A percentile compares a stretch with the other conserved stretches of the same genome.
These are phyloP conservation scores for Dipodascus geniculatus DNA, from an alignment of 805 yeast genomes.

Conservation along the genomic window DNA sequence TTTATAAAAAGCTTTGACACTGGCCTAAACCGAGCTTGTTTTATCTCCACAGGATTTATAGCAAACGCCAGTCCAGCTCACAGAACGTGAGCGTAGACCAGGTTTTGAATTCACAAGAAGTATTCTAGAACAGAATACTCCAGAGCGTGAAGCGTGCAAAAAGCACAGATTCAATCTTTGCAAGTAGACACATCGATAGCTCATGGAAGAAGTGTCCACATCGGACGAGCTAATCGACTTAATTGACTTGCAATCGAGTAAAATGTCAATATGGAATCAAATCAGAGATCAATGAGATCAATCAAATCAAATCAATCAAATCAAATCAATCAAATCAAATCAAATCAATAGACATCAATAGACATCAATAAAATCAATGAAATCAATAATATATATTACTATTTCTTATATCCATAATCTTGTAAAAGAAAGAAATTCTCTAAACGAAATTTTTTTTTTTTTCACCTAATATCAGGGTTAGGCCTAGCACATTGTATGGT, in stretches of 20 bases:
- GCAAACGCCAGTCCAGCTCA: no score
- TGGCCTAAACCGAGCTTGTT: no score
- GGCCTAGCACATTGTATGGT: background rate
- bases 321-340: no score
- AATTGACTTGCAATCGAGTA: background rate
- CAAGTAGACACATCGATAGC: conserved; percentile 1
- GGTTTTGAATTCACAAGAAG: no score
- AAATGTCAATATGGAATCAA: no score
- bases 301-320: no score
- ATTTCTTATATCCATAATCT: background rate
- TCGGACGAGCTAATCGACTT: background rate
- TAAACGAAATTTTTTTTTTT: background rate
- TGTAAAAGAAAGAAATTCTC: background rate
- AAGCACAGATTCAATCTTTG: background rate
- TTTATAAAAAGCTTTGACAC: no score
- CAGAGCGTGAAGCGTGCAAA: background rate
- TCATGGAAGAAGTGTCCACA: background rate
- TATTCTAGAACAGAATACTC: no score
- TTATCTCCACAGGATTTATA: no score
- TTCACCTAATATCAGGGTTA: background rate
- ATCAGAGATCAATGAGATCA: no score
- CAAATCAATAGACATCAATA: background rate
- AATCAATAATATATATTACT: background rate
- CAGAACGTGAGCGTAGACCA: no score
- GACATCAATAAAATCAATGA: background rate